Percentiles rank a stretch among this genome's conserved stretches.
phyloP scores from a whole-genome alignment of 441 rosid genomes.

The Populus hybrid region DNA sequence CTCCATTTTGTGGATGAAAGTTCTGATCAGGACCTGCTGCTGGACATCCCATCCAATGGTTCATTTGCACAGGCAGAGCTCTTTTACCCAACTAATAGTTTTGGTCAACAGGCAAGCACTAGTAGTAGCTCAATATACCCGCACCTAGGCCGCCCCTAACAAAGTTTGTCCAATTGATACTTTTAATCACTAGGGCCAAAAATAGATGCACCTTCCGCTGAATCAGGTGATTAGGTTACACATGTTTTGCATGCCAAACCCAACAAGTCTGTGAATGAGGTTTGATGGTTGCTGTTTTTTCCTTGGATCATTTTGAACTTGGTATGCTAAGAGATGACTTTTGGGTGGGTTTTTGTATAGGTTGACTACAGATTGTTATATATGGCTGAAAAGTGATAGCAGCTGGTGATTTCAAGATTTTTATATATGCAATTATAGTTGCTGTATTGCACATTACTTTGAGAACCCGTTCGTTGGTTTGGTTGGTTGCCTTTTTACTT shows the following conservation, averaged over 20 bases:
- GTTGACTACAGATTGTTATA: conserved; percentile 54
- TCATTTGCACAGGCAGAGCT: conserved; percentile 94
- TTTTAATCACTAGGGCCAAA: conserved; percentile 26
- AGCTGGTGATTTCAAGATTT: conserved; percentile 31
- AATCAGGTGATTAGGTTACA: conserved; percentile 26
- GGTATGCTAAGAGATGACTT: conserved; percentile 37
- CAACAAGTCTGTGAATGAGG: conserved; percentile 38
- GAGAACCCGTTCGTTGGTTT: neutral
- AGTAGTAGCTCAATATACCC: conserved; percentile 52
- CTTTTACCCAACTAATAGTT: conserved; percentile 48
- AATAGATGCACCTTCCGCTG: conserved; percentile 20
- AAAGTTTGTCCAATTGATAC: conserved; percentile 13
- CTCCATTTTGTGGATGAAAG: conserved; percentile 49
- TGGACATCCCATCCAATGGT: conserved; percentile 79
- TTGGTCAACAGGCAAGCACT: conserved; percentile 53
- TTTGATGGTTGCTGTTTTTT: conserved; percentile 34
- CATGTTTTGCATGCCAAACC: conserved; percentile 39
- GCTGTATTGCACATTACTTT: conserved; percentile 24
- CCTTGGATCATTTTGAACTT: conserved; percentile 39
- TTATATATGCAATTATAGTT: conserved; percentile 26
- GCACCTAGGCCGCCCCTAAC: conserved; percentile 34
- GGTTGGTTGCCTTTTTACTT: neutral
- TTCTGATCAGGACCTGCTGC: conserved; percentile 73
- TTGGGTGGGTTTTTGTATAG: conserved; percentile 50
- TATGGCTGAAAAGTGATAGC: conserved; percentile 43